phyloP scores from a whole-genome alignment of 129 eudicot species.

The Escallonia herrerae region DNA sequence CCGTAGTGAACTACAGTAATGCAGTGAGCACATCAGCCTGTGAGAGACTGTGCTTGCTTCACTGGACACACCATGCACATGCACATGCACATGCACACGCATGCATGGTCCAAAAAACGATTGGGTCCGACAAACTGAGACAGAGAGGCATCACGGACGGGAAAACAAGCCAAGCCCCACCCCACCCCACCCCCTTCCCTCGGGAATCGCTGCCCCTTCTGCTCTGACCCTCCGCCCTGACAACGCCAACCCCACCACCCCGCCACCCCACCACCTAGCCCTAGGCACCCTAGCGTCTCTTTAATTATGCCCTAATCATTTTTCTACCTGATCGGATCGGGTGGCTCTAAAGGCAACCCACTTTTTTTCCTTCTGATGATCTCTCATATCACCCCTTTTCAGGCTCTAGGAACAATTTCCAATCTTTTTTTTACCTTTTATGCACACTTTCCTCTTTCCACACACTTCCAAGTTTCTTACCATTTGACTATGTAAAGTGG shows the following conservation, averaged over 20 bases:
- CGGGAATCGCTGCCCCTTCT: slow-evolving; percentile 29
- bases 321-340: slow-evolving; percentile 22
- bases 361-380: slow-evolving; percentile 14
- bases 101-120: slow-evolving; percentile 16
- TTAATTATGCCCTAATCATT: slow-evolving; percentile 67
- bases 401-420: slow-evolving; percentile 23
- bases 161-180: slow-evolving; percentile 19
- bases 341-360: slow-evolving; percentile 26
- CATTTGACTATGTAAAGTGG: too few species aligned
- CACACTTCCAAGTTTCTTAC: neutral
- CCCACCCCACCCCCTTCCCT: slow-evolving; percentile 33
- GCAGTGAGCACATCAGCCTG: too few species aligned
- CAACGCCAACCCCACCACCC: slow-evolving; percentile 10
- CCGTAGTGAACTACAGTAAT: too few species aligned
- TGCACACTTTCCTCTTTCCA: slow-evolving; percentile 6
- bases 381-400: slow-evolving; percentile 1
- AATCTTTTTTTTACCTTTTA: neutral
- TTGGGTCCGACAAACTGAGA: slow-evolving; percentile 18
- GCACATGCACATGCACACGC: slow-evolving; percentile 20
- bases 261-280: slow-evolving; percentile 10
- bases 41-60: too few species aligned
- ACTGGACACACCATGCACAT: too few species aligned
- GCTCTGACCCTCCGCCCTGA: slow-evolving; percentile 19
- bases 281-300: slow-evolving; percentile 21
- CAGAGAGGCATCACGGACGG: slow-evolving; percentile 39